phyloP scores from a whole-genome alignment of 257 asterid genomes.

The Ilex aquifolium region DNA sequence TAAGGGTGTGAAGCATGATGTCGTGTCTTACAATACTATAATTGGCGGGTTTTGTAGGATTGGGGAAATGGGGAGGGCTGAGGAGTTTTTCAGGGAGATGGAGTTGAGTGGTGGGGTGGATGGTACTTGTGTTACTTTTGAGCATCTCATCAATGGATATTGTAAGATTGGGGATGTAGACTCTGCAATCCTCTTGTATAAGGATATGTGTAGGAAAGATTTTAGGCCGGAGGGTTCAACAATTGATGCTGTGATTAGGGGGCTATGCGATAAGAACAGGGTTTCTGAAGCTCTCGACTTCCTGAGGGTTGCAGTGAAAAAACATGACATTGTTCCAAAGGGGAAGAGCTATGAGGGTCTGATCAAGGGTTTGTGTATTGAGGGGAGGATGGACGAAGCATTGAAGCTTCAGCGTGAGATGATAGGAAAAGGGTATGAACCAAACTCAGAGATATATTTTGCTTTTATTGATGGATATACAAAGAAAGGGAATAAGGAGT shows the following conservation, averaged over 20 bases:
- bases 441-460: slow-evolving; percentile 43
- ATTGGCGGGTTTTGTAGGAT: slow-evolving; percentile 56
- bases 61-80: slow-evolving; percentile 61
- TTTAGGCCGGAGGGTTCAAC: slow-evolving; percentile 45
- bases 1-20: slow-evolving; percentile 39
- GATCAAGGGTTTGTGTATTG: slow-evolving; percentile 50
- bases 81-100: slow-evolving; percentile 66
- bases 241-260: slow-evolving; percentile 39
- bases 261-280: slow-evolving; percentile 40
- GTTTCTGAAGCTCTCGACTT: slow-evolving; percentile 36
- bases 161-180: slow-evolving; percentile 47
- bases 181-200: slow-evolving; percentile 39
- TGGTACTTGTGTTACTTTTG: slow-evolving; percentile 50
- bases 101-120: slow-evolving; percentile 51
- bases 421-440: slow-evolving; percentile 65
- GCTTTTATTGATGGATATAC: slow-evolving; percentile 56
- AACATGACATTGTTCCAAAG: slow-evolving; percentile 36
- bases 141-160: slow-evolving; percentile 68
- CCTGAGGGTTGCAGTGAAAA: slow-evolving; percentile 32
- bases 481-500: slow-evolving; percentile 42
- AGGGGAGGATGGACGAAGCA: slow-evolving; percentile 66
- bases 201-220: slow-evolving; percentile 56
- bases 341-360: slow-evolving; percentile 43
- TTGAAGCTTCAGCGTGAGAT: slow-evolving; percentile 67
- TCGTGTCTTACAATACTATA: slow-evolving; percentile 56